Percentiles rank a stretch among this genome's conserved stretches.
Conservation (phyloP, 1,139 yeast genomes). For the Scheffersomyces cryptocercus region DNA sequence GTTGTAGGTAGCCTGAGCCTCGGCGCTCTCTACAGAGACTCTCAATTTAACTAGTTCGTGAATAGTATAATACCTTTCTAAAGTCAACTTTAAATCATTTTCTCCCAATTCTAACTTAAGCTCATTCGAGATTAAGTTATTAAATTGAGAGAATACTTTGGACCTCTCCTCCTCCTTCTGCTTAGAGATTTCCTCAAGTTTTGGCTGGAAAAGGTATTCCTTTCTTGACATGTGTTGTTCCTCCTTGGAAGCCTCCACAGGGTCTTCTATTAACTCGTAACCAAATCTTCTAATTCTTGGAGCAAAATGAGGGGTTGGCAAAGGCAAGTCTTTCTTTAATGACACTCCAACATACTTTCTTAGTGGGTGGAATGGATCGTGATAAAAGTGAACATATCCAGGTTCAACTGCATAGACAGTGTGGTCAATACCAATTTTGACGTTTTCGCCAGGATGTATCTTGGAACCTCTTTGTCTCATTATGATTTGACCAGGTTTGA, state of each 20-base stretch:
- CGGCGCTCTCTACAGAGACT: constrained; percentile 52
- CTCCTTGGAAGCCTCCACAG: constrained; percentile 55
- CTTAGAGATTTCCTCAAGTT: constrained; percentile 30
- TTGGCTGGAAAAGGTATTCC: constrained; percentile 59
- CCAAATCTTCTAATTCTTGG: constrained; percentile 90
- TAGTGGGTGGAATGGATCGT: constrained; percentile 96
- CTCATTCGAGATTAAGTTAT: constrained; percentile 13
- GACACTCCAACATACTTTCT: constrained; percentile 91
- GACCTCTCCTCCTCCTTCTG: constrained; percentile 30
- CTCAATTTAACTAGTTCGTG: constrained; percentile 26
- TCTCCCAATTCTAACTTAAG: constrained; percentile 31
- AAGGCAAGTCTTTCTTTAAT: constrained; percentile 55
- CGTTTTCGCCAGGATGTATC: constrained; percentile 93
- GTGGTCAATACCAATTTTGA: constrained; percentile 89
- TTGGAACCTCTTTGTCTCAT: constrained; percentile 97
- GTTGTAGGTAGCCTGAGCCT: constrained; percentile 55
- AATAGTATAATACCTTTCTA: constrained; percentile 53
- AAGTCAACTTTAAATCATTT: constrained; percentile 37
- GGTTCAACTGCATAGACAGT: constrained; percentile 91
- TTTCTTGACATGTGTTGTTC: constrained; percentile 60
- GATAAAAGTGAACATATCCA: constrained; percentile 86
- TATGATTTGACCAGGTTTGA: constrained; percentile 80
- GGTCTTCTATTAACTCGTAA: constrained; percentile 53
- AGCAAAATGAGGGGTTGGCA: constrained; percentile 88
- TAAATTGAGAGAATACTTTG: constrained; percentile 9